A percentile compares a stretch with the other conserved stretches of the same genome.
Conservation (phyloP, 208 protist species). For the Wallacemonas sp. region DNA sequence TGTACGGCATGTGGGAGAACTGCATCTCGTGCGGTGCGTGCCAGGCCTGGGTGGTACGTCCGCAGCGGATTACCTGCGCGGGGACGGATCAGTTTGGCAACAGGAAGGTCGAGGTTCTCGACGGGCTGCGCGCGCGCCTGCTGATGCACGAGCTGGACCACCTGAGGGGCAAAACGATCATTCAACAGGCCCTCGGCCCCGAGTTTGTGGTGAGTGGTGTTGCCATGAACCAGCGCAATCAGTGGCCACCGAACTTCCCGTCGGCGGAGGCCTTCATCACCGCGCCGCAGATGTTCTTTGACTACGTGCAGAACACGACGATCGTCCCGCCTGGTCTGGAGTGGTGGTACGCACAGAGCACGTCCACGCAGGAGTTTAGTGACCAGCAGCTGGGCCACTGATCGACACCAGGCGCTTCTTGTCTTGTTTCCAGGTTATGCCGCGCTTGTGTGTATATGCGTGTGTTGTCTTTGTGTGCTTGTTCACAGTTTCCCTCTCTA, state of each 20-base stretch:
- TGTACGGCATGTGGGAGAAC: conserved; percentile 94
- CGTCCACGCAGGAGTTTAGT: conserved; percentile 54
- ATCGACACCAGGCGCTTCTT: conserved; percentile 9
- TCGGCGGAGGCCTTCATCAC: conserved; percentile 87
- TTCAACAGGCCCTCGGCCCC: conserved; percentile 71
- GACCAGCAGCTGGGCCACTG: conserved; percentile 38
- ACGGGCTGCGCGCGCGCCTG: conserved; percentile 81
- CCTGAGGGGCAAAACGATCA: conserved; percentile 79
- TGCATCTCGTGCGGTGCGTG: conserved; percentile 80
- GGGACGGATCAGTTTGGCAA: conserved; percentile 78
- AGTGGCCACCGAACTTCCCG: conserved; percentile 87
- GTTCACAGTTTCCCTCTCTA: too few species aligned
- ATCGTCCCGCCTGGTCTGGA: conserved; percentile 80
- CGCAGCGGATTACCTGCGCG: conserved; percentile 77
- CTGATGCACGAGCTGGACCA: conserved; percentile 93
- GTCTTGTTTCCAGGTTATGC: background rate
- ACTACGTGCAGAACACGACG: conserved; percentile 79
- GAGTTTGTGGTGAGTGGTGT: conserved; percentile 83
- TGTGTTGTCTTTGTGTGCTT: too few species aligned
- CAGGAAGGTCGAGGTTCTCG: conserved; percentile 68
- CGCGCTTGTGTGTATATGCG: background rate
- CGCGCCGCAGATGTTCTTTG: conserved; percentile 76
- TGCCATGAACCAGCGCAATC: conserved; percentile 75
- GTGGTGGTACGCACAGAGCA: conserved; percentile 72
- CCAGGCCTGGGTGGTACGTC: conserved; percentile 80